Percentiles rank a stretch among this genome's conserved stretches.
phyloP scores from a whole-genome alignment of 495 filamentous ascomycete genomes.

The Daldinia bambusicola region DNA sequence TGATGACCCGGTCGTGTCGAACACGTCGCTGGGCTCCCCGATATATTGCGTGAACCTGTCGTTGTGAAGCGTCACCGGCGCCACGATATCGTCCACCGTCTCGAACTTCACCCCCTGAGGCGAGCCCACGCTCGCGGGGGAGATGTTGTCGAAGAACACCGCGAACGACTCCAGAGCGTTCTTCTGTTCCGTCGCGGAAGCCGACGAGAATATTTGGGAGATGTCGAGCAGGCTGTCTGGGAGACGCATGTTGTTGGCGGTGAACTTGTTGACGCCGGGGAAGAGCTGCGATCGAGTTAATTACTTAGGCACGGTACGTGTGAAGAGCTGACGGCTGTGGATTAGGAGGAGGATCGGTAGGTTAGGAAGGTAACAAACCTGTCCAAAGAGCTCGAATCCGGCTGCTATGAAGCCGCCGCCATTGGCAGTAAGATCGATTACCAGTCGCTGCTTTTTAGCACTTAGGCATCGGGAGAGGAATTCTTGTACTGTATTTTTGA shows the following conservation, averaged over 20 bases:
- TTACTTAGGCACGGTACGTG: no score
- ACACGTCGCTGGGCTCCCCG: conserved; percentile 29
- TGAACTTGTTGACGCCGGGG: conserved; percentile 43
- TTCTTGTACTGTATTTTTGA: conserved; percentile 51
- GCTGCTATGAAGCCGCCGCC: conserved; percentile 61
- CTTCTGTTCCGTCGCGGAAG: conserved; percentile 25
- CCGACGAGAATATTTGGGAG: conserved; percentile 31
- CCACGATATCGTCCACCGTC: conserved; percentile 39
- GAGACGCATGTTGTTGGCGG: conserved; percentile 50
- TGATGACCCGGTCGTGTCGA: conserved; percentile 39
- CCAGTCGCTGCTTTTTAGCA: conserved; percentile 58
- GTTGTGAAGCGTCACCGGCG: conserved; percentile 45
- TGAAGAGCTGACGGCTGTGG: no score
- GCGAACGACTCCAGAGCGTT: neutral
- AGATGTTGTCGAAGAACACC: conserved; percentile 38
- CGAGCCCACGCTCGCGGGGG: conserved; percentile 35
- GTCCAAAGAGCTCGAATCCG: conserved; percentile 59
- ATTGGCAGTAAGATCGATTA: conserved; percentile 68
- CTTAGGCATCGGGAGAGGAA: conserved; percentile 53
- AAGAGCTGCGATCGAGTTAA: conserved; percentile 44
- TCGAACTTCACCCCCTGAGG: conserved; percentile 45
- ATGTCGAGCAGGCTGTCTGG: conserved; percentile 40
- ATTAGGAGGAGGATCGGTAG: no score
- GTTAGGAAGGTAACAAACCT: conserved; percentile 24
- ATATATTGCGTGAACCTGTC: conserved; percentile 48